These are phyloP conservation scores for Diplodia sapinea DNA, from an alignment of 2,329 filamentous ascomycete genomes.

Conservation along the genomic window DNA sequence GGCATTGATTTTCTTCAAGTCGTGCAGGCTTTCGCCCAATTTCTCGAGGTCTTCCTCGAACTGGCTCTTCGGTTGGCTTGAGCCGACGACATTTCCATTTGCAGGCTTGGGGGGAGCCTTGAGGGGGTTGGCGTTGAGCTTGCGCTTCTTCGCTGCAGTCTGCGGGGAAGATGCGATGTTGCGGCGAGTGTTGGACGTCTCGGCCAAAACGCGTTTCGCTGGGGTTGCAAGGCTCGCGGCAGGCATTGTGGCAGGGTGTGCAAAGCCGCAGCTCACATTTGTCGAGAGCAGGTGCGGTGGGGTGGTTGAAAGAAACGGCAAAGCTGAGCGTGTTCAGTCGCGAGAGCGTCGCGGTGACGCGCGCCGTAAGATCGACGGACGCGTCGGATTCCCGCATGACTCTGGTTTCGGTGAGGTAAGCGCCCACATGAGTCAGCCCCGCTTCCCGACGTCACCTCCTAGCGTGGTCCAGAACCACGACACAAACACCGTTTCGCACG, in stretches of 20 bases:
- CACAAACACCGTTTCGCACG: background rate
- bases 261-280: constrained; percentile 7
- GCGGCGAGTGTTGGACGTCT: constrained; percentile 52
- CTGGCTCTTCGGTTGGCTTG: constrained; percentile 82
- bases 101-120: constrained; percentile 68
- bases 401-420: background rate
- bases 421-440: background rate
- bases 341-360: constrained; percentile 27
- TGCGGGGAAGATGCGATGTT: constrained; percentile 54
- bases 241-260: constrained; percentile 40
- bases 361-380: constrained; percentile 9
- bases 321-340: background rate
- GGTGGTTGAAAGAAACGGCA: constrained; percentile 15
- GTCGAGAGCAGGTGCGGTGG: background rate
- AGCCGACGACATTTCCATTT: constrained; percentile 59
- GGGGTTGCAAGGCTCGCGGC: constrained; percentile 45
- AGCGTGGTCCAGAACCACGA: background rate
- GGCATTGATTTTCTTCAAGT: constrained; percentile 81
- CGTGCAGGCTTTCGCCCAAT: constrained; percentile 89
- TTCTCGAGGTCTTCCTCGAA: constrained; percentile 95
- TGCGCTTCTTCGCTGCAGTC: constrained; percentile 76
- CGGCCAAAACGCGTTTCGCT: constrained; percentile 55
- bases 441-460: background rate
- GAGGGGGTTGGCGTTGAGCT: constrained; percentile 70
- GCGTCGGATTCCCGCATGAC: constrained; percentile 1